A percentile compares a stretch with the other conserved stretches of the same genome.
Conservation (phyloP, 2,329 filamentous ascomycete genomes). For the Neonectria hederae region DNA sequence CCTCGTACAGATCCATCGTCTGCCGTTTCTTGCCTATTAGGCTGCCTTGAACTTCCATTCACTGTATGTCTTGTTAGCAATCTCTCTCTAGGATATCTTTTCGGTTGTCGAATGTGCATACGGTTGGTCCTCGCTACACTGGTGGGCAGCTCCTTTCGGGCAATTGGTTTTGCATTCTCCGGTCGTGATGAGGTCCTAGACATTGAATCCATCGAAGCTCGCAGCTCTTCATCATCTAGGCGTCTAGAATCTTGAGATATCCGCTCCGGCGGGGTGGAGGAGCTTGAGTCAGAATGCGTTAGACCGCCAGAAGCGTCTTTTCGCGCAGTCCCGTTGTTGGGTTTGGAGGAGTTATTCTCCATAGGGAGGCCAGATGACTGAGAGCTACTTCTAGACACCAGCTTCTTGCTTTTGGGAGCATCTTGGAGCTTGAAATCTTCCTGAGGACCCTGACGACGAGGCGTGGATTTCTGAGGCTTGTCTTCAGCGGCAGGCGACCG, state of each 20-base stretch:
- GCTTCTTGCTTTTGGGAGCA: slow-evolving; percentile 72
- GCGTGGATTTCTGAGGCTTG: slow-evolving; percentile 46
- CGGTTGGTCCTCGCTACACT: slow-evolving; percentile 51
- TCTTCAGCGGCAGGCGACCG: slow-evolving; percentile 51
- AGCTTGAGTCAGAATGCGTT: slow-evolving; percentile 49
- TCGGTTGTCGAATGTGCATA: slow-evolving; percentile 44
- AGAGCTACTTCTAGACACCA: slow-evolving; percentile 55
- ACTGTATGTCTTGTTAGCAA: slow-evolving; percentile 33
- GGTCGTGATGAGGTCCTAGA: slow-evolving; percentile 52
- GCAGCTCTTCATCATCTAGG: slow-evolving; percentile 63
- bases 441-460: slow-evolving; percentile 47
- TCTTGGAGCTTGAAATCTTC: slow-evolving; percentile 85
- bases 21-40: slow-evolving; percentile 33
- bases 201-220: slow-evolving; percentile 53
- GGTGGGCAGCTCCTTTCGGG: slow-evolving; percentile 71
- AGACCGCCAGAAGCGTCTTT: slow-evolving; percentile 41
- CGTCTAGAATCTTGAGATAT: slow-evolving; percentile 68
- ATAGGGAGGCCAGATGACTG: slow-evolving; percentile 52
- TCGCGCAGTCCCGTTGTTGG: slow-evolving; percentile 46
- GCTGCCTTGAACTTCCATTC: slow-evolving; percentile 41
- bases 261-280: slow-evolving; percentile 52
- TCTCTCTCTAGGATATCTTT: not conserved
- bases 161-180: slow-evolving; percentile 59
- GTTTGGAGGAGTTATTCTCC: slow-evolving; percentile 46
- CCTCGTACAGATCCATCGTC: slow-evolving; percentile 40